Conservation (phyloP, 495 filamentous ascomycete genomes). For the Penicillium salamii region DNA sequence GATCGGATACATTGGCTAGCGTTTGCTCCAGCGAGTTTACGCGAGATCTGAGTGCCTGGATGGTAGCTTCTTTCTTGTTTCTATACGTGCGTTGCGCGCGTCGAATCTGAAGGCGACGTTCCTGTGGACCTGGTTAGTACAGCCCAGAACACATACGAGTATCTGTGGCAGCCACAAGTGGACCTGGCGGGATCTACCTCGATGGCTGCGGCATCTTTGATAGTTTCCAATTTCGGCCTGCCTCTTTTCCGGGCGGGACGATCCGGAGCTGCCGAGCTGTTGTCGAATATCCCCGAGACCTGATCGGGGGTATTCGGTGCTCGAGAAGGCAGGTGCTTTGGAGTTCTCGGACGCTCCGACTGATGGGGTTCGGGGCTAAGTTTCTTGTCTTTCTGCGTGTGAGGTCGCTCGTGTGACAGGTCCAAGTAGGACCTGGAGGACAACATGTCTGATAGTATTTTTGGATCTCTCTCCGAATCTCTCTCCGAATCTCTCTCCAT, state of each 20-base stretch:
- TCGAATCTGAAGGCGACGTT: constrained; percentile 78
- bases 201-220: constrained; percentile 24
- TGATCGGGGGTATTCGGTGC: constrained; percentile 16
- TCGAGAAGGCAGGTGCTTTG: background rate
- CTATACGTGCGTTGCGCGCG: constrained; percentile 84
- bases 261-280: constrained; percentile 5
- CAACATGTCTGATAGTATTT: constrained; percentile 5
- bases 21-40: constrained; percentile 65
- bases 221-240: constrained; percentile 20
- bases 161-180: background rate
- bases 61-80: constrained; percentile 78
- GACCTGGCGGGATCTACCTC: constrained; percentile 13
- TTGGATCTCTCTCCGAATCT: background rate
- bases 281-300: background rate
- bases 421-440: constrained; percentile 22
- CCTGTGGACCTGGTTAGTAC: constrained; percentile 16
- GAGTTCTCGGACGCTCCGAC: constrained; percentile 8
- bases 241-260: constrained; percentile 25
- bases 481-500: too few species aligned
- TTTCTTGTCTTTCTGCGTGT: background rate
- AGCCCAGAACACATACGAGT: too few species aligned
- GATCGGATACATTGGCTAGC: constrained; percentile 68
- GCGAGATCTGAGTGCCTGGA: constrained; percentile 64
- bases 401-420: constrained; percentile 5
- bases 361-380: background rate